phyloP scores from a whole-genome alignment of 1,139 yeast species.

The Kurtzmaniella quercitrusa region DNA sequence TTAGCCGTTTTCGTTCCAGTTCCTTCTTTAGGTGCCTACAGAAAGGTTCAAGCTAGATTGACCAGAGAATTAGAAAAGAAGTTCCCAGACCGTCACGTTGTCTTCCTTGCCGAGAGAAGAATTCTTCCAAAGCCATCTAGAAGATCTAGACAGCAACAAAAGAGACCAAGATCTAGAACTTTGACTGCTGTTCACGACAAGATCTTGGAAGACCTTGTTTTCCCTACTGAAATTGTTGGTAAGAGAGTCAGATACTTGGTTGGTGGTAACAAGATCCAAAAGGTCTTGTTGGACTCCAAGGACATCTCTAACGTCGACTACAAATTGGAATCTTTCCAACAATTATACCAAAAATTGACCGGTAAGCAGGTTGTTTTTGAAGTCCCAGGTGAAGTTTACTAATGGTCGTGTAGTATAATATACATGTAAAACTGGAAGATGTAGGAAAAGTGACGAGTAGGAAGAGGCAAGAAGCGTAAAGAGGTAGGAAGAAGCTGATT shows the following conservation, averaged over 20 bases:
- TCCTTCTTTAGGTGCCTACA: conserved; percentile 90
- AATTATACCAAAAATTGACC: conserved; percentile 96
- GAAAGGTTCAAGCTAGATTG: conserved; percentile 95
- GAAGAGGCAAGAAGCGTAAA: conserved; percentile 6
- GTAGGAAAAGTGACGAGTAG: not conserved
- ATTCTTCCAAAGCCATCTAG: conserved; percentile 96
- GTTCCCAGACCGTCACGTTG: conserved; percentile 99
- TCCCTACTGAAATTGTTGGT: conserved; percentile 99
- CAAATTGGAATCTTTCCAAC: conserved; percentile 99
- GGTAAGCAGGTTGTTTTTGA: conserved; percentile 99
- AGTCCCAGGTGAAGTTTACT: conserved; percentile 69
- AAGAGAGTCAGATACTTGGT: conserved; percentile 99
- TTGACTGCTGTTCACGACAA: conserved; percentile 98
- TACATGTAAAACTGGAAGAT: conserved; percentile 3
- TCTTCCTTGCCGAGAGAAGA: conserved; percentile 99
- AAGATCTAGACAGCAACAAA: conserved; percentile 90
- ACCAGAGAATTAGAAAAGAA: conserved; percentile 99
- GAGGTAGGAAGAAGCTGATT: no score
- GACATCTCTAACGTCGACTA: conserved; percentile 96
- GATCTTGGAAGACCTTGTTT: conserved; percentile 97
- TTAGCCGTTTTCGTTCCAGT: conserved; percentile 97
- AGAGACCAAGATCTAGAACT: conserved; percentile 99
- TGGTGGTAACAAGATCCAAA: conserved; percentile 98
- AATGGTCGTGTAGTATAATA: conserved; percentile 14
- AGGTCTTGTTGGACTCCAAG: conserved; percentile 97